phyloP scores from a whole-genome alignment of 495 filamentous ascomycete species.

The Penicillium lagena region DNA sequence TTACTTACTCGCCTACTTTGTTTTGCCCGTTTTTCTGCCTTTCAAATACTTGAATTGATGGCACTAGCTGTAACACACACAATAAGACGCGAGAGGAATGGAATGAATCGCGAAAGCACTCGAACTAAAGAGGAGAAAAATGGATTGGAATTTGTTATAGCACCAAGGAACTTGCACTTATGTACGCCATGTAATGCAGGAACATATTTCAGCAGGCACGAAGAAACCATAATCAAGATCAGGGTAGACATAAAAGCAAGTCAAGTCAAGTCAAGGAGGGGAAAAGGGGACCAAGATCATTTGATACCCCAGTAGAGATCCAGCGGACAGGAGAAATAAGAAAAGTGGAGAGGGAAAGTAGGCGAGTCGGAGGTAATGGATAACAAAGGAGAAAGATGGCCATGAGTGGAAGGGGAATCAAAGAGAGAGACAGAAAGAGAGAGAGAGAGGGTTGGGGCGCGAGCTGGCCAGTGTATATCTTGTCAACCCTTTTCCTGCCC shows the following conservation, averaged over 20 bases:
- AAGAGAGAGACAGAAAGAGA: too few species aligned
- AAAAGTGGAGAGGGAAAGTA: not conserved
- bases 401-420: not conserved
- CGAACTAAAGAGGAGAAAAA: not conserved
- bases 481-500: not conserved
- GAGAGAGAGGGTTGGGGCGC: not conserved
- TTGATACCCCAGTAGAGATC: too few species aligned
- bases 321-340: not conserved
- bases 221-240: not conserved
- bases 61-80: too few species aligned
- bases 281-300: not conserved
- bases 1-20: too few species aligned
- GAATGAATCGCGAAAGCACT: too few species aligned
- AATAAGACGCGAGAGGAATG: too few species aligned
- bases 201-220: conserved; percentile 12
- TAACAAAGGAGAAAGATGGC: not conserved
- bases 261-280: not conserved
- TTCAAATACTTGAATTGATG: too few species aligned
- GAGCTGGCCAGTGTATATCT: not conserved
- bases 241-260: conserved; percentile 1
- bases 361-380: too few species aligned
- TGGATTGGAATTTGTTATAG: conserved; percentile 5
- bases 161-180: conserved; percentile 15
- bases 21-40: too few species aligned
- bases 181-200: conserved; percentile 24